Base-by-base conservation (phyloP, 345 rosid genomes). In the Ceriops tagal region DNA sequence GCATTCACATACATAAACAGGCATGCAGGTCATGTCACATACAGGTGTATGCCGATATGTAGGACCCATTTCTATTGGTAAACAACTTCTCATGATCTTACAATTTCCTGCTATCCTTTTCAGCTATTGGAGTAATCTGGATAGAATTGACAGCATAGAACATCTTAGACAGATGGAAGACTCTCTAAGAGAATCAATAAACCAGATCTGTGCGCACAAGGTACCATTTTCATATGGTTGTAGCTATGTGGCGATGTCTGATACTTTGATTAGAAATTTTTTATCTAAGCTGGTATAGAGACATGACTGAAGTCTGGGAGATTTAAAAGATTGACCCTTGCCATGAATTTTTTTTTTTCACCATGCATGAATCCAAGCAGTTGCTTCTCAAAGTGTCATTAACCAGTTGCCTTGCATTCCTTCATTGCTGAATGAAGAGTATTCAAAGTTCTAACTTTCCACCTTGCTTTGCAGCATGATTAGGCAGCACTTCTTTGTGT, bases 41-140 rank as follows among this genome's bases (percentile, higher is more conserved):
- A 39, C 15, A 53, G 13, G 21, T 53, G 58, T 39, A 8, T 53
- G 58, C 46, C 46, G 10, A 39, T 39, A 39, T 39, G 46, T 39
- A 10, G 16, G 46, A 39, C 16, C 15, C 3, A 39, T 39, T 39
- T 39, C 46, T 10, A 39, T 39, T 39, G 46, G 15, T 39, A 39
- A 39, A 13, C 46, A 39, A 39, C 46, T 2, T 39, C 46, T 39
- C 10, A 21, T 21, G 66, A 20, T 78, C 60, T 63, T 59, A 67
- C 43, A 1, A 2, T 69, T 43, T 46, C 8, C 27, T 73, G 72
- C 35, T 64, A 49, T 80, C 67, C 55, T 83, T 79, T 79, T 65
- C 88, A 89, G 96, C 80, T 86, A 76, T 75, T 92, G 92, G 97
- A 81, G 71, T 61, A 84, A 84, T 79, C 90, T 85, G 3, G 87